phyloP scores from a whole-genome alignment of 176 grass and related monocot species.

The Oryza rufipogon region DNA sequence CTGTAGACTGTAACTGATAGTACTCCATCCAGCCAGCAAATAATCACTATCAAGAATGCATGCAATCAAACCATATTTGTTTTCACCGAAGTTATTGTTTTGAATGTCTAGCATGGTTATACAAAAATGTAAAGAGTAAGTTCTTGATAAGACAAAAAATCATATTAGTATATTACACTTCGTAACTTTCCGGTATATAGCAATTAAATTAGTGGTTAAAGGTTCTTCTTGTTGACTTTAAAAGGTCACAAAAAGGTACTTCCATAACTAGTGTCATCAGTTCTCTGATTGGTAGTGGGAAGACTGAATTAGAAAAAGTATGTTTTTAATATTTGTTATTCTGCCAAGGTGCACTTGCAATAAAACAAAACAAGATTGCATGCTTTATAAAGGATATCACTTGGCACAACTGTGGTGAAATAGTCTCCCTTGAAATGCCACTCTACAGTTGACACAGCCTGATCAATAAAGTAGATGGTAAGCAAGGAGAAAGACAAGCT shows the following conservation, averaged over 20 bases:
- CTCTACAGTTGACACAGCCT: conserved; percentile 86
- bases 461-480: conserved; percentile 46
- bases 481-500: conserved; percentile 13
- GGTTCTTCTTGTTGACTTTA: not conserved
- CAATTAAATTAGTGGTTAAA: not conserved
- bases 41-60: not conserved
- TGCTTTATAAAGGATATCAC: conserved; percentile 81
- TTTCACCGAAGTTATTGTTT: not conserved
- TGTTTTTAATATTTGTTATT: conserved; percentile 1
- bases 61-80: not conserved
- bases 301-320: not conserved
- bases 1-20: not conserved
- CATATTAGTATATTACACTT: not conserved
- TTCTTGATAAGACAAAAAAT: not conserved
- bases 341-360: conserved; percentile 4
- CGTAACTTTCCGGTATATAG: not conserved
- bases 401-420: conserved; percentile 91
- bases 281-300: not conserved
- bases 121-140: not conserved
- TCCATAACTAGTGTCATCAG: not conserved
- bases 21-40: not conserved
- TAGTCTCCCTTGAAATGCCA: conserved; percentile 99
- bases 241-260: not conserved
- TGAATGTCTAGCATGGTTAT: not conserved
- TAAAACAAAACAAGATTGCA: conserved; percentile 16